Conservation (phyloP, 2,329 filamentous ascomycete species). For the Thelonectria blattea region DNA sequence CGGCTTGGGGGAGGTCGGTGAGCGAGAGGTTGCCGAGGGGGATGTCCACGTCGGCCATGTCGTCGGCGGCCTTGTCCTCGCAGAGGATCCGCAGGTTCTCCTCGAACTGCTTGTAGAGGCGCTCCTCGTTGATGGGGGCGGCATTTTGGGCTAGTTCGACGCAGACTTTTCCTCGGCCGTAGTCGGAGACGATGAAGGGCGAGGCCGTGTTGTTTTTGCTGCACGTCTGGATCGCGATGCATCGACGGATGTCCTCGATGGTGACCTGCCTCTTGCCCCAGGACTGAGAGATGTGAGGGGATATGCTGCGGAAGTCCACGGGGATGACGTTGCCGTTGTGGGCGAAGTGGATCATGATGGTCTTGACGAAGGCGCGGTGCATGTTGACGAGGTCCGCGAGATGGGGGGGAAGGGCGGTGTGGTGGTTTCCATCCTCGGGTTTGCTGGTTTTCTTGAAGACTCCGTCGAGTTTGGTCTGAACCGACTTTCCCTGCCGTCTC, state of each 20-base stretch:
- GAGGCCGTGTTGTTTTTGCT: constrained; percentile 41
- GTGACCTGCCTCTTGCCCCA: constrained; percentile 76
- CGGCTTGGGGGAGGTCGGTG: constrained; percentile 47
- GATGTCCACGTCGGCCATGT: constrained; percentile 35
- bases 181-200: constrained; percentile 56
- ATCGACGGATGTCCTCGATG: constrained; percentile 68
- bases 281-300: constrained; percentile 67
- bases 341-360: constrained; percentile 70
- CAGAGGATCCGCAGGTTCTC: constrained; percentile 59
- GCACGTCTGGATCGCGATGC: constrained; percentile 65
- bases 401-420: constrained; percentile 53
- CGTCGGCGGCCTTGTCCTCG: constrained; percentile 27
- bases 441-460: constrained; percentile 46
- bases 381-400: constrained; percentile 67
- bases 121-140: constrained; percentile 55
- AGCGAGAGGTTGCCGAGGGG: constrained; percentile 56
- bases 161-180: constrained; percentile 62
- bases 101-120: constrained; percentile 61
- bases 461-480: constrained; percentile 49
- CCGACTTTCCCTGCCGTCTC: constrained; percentile 36
- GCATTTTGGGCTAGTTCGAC: constrained; percentile 58
- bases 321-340: constrained; percentile 70
- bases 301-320: constrained; percentile 66
- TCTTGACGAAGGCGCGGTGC: constrained; percentile 71
- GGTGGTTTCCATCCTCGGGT: constrained; percentile 32